These are phyloP conservation scores for Psilocybe tampanensis DNA, from an alignment of 768 basidiomycete genomes.

Conservation along the genomic window DNA sequence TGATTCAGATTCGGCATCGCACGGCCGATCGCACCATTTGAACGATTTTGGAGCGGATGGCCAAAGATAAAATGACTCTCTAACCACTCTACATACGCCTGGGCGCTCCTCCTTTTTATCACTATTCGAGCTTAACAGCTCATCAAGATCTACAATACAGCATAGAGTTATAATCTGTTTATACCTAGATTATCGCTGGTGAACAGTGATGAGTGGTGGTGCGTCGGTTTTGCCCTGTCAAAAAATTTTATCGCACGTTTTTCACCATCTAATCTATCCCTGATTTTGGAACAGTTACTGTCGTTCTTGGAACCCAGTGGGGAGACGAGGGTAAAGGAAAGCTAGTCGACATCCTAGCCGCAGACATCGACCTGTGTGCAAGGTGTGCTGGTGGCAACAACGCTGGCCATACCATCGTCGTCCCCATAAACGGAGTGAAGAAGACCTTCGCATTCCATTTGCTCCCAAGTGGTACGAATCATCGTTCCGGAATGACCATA, in stretches of 20 bases:
- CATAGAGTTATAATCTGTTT: background rate
- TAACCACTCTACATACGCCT: slow-evolving; percentile 2
- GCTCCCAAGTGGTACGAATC: slow-evolving; percentile 79
- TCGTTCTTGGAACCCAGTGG: slow-evolving; percentile 89
- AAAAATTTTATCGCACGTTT: slow-evolving; percentile 2
- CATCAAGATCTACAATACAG: background rate
- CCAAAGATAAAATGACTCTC: slow-evolving; percentile 22
- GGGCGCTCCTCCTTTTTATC: slow-evolving; percentile 5
- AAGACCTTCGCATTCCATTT: slow-evolving; percentile 96
- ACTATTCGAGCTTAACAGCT: background rate
- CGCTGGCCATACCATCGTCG: slow-evolving; percentile 98
- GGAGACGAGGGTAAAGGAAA: slow-evolving; percentile 95
- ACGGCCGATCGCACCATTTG: slow-evolving; percentile 23
- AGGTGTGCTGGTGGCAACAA: slow-evolving; percentile 99
- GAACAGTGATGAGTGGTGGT: slow-evolving; percentile 31
- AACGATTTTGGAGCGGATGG: background rate
- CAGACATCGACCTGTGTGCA: slow-evolving; percentile 89
- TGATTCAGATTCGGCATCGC: slow-evolving; percentile 20
- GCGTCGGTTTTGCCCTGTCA: slow-evolving; percentile 14
- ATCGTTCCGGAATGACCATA: slow-evolving; percentile 1
- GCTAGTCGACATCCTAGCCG: slow-evolving; percentile 94
- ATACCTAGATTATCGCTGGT: background rate
- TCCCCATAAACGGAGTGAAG: slow-evolving; percentile 67
- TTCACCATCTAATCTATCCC: slow-evolving; percentile 22
- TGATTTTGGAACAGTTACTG: slow-evolving; percentile 45